Evolutionary conservation across 2,329 filamentous ascomycete genomes (phyloP).

Genomic region (Pezicula rhizophila): DNA sequence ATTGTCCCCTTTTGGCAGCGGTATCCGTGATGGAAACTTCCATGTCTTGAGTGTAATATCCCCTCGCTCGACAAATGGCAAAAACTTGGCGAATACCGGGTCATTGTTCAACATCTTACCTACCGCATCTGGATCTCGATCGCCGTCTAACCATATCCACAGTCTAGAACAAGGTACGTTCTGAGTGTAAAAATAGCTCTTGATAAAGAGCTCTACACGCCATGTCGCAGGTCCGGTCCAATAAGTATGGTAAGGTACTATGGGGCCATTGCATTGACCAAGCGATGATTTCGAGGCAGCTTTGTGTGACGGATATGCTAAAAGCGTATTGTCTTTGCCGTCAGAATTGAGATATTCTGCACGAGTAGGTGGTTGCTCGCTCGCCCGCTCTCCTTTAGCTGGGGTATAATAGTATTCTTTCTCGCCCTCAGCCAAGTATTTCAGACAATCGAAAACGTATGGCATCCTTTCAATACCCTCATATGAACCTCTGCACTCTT

Average conservation of each 20-base stretch:
- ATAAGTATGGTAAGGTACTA: constrained; percentile 49
- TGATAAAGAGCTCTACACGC: constrained; percentile 50
- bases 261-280: constrained; percentile 48
- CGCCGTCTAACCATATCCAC: constrained; percentile 48
- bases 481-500: constrained; percentile 46
- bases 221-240: constrained; percentile 52
- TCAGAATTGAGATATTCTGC: constrained; percentile 30
- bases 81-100: constrained; percentile 44
- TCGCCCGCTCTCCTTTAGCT: constrained; percentile 22
- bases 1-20: constrained; percentile 41
- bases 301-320: constrained; percentile 26
- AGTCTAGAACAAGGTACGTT: constrained; percentile 48
- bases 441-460: constrained; percentile 44
- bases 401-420: constrained; percentile 45
- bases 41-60: constrained; percentile 46
- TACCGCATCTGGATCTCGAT: constrained; percentile 43
- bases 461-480: constrained; percentile 48
- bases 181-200: constrained; percentile 50
- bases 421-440: constrained; percentile 42
- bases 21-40: constrained; percentile 47
- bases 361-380: constrained; percentile 24
- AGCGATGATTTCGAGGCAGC: constrained; percentile 33
- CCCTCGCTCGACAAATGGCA: constrained; percentile 46
- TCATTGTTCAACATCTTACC: constrained; percentile 45
- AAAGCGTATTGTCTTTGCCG: constrained; percentile 26